Conservation (phyloP, 2,329 filamentous ascomycete genomes). For the Aspergillus calidoustus region DNA sequence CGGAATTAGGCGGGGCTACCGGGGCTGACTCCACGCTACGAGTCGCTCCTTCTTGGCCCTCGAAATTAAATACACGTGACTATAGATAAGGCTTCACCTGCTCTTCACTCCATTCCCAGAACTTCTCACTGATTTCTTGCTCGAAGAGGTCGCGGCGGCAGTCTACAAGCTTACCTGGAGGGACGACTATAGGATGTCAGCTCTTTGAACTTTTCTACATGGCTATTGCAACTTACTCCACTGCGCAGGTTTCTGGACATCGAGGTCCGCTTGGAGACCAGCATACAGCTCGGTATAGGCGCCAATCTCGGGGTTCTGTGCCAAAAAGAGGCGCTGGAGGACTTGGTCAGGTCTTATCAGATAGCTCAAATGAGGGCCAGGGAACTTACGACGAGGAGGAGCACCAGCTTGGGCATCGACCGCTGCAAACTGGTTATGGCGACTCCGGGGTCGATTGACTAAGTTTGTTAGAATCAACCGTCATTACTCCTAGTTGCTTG, state of each 20-base stretch:
- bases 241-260: background rate
- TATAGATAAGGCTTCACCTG: conserved; percentile 1
- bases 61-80: background rate
- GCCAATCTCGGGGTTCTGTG: background rate
- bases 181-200: background rate
- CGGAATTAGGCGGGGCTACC: background rate
- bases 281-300: conserved; percentile 5
- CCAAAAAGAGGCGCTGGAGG: background rate
- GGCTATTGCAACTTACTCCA: conserved; percentile 2
- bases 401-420: conserved; percentile 7
- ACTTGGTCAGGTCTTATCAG: background rate
- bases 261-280: background rate
- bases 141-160: conserved; percentile 5
- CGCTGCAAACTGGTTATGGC: conserved; percentile 18
- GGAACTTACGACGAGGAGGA: background rate
- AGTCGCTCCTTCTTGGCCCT: background rate
- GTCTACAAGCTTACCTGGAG: conserved; percentile 1
- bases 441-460: conserved; percentile 20
- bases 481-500: background rate
- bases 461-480: background rate
- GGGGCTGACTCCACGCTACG: background rate
- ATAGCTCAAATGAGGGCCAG: background rate
- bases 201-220: no score
- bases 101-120: conserved; percentile 17
- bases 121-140: background rate